phyloP scores from a whole-genome alignment of 306 rosid species.

The Prinsepia uniflora region DNA sequence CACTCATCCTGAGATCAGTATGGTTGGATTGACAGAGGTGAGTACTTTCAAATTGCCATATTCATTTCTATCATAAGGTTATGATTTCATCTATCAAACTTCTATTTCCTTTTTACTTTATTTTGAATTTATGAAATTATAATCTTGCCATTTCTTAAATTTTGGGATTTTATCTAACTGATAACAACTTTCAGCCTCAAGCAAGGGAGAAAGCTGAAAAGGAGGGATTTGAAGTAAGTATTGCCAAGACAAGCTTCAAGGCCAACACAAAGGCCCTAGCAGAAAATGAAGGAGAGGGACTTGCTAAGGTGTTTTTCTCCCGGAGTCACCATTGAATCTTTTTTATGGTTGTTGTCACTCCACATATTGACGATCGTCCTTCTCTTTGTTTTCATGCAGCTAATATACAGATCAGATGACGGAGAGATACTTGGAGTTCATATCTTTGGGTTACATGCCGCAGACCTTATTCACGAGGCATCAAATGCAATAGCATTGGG shows the following conservation, averaged over 20 bases:
- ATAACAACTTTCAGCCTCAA: constrained; percentile 68
- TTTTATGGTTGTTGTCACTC: not conserved
- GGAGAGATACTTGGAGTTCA: constrained; percentile 98
- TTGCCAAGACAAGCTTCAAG: constrained; percentile 94
- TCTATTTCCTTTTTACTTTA: too few species aligned
- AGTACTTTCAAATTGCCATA: constrained; percentile 1
- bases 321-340: not conserved
- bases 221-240: constrained; percentile 84
- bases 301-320: constrained; percentile 66
- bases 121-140: not conserved
- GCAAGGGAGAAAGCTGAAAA: constrained; percentile 83
- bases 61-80: not conserved
- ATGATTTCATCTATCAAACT: not conserved
- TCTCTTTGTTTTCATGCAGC: constrained; percentile 40
- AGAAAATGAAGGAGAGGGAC: constrained; percentile 98
- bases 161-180: constrained; percentile 15
- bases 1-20: constrained; percentile 95
- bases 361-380: not conserved
- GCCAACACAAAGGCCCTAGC: constrained; percentile 97
- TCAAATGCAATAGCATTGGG: constrained; percentile 92
- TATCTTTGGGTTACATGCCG: constrained; percentile 98
- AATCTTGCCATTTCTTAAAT: constrained; percentile 7
- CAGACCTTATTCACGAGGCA: constrained; percentile 98
- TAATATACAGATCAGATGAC: constrained; percentile 95
- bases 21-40: constrained; percentile 96